Base-by-base conservation (phyloP, 768 basidiomycete genomes). In the Rhodosporidiobolus odoratus region DNA sequence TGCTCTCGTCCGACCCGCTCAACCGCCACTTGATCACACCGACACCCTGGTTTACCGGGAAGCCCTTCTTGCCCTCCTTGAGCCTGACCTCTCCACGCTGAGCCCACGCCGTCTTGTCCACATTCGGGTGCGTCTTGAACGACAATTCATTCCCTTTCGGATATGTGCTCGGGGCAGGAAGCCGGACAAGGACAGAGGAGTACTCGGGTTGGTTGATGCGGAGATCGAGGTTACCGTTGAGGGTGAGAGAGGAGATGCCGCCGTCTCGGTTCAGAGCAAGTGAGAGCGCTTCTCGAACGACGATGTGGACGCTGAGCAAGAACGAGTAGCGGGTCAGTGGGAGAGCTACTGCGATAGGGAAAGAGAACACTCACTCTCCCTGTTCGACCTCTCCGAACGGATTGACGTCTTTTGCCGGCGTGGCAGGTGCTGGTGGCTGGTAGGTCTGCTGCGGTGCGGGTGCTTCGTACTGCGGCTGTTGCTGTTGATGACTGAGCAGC, bases 41-140 rank as follows among this genome's bases (percentile, higher is more conserved):
- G 30, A 97, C 81, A 73, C 79, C 80, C 65, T 94, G 90, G 16
- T 88, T 87, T 48, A 97, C 88, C 2, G 92, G 95, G 85, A 97
- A 97, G 10, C 86, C 82, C 74, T 87, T 84, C 48, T 86, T 84
- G 4, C 89, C 78, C 77, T 98, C 94, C 81, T 93, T 96, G 72
- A 97, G 82, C 0, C 88, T 87, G 50, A 98, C 83, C 27, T 88
- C 79, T 47, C 89, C 83, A 5, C 85, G 88, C 79, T 82, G 81
- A 68, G 86, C 85, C 17, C 88, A 86, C 0, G 82, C 82, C 70
- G 94, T 91, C 81, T 92, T 95, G 68, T 87, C 89, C 21, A 97
- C 90, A 69, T 96, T 89, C 12, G 95, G 95, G 77, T 97, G 96
- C 75, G 96, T 92, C 81, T 97, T 97, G 85, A 95, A 96, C 79